A percentile compares a stretch with the other conserved stretches of the same genome.
Evolutionary conservation across 306 rosid genomes (phyloP).

Genomic region (Cucumis cinereus): DNA sequence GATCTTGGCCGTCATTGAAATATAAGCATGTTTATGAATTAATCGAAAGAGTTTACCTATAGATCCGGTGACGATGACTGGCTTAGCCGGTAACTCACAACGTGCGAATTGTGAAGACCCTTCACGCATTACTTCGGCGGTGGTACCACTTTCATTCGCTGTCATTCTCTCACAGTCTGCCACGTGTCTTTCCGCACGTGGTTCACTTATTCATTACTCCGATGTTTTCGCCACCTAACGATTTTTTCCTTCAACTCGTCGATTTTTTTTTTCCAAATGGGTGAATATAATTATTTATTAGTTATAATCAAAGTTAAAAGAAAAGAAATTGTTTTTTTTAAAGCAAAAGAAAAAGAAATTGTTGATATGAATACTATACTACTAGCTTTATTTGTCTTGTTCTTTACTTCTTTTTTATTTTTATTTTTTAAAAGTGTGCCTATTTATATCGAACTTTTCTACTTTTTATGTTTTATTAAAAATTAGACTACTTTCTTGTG

Average conservation of each 20-base stretch:
- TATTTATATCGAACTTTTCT: background rate
- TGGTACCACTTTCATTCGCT: slow-evolving; percentile 3
- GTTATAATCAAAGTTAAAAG: background rate
- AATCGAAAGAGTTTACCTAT: slow-evolving; percentile 19
- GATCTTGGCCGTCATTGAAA: slow-evolving; percentile 27
- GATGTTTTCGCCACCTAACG: slow-evolving; percentile 5
- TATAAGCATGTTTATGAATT: slow-evolving; percentile 5
- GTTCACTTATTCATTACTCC: background rate
- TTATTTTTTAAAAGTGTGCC: background rate
- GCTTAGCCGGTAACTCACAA: slow-evolving; percentile 39
- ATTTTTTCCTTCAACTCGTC: background rate
- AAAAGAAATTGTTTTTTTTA: no score
- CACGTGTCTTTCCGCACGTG: slow-evolving; percentile 11
- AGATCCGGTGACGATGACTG: slow-evolving; percentile 26
- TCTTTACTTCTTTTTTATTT: background rate
- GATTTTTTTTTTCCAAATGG: background rate
- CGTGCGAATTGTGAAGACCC: slow-evolving; percentile 33
- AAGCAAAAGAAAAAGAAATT: background rate
- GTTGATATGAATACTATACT: background rate
- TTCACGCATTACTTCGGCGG: background rate
- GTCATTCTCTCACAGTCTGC: background rate
- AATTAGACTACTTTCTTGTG: background rate
- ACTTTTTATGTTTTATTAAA: background rate
- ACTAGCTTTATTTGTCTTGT: background rate
- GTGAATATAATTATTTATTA: background rate